Conservation (phyloP, 129 eudicot species). For the Solidago caesia region DNA sequence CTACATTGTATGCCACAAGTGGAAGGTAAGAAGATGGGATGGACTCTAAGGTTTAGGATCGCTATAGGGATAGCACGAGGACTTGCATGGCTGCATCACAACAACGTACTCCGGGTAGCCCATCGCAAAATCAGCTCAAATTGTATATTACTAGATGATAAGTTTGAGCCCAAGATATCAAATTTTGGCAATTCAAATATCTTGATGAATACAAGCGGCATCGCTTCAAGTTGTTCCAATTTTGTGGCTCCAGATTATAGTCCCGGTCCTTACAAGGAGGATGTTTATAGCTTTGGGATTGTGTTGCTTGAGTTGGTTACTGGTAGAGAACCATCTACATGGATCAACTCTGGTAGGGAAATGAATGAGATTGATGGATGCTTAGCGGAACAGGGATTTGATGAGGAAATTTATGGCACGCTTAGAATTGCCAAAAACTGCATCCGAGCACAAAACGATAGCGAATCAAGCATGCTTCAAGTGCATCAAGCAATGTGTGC, state of each 20-base stretch:
- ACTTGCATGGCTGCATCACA: constrained; percentile 59
- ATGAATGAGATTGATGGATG: constrained; percentile 4
- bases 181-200: constrained; percentile 48
- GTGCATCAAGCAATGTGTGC: constrained; percentile 26
- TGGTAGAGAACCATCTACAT: constrained; percentile 29
- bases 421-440: constrained; percentile 25
- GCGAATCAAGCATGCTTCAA: constrained; percentile 29
- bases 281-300: constrained; percentile 75
- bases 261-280: constrained; percentile 52
- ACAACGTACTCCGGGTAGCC: constrained; percentile 37
- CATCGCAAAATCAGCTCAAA: constrained; percentile 50
- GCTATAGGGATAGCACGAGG: constrained; percentile 55
- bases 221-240: constrained; percentile 10
- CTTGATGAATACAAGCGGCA: constrained; percentile 39
- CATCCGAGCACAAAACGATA: neutral
- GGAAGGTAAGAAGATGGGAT: constrained; percentile 31
- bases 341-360: neutral
- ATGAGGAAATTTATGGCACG: constrained; percentile 16
- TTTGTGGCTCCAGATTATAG: constrained; percentile 31
- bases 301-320: constrained; percentile 69
- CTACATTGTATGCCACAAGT: constrained; percentile 32
- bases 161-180: constrained; percentile 56
- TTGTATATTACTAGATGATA: constrained; percentile 45
- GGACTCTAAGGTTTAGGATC: constrained; percentile 52
- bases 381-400: constrained; percentile 8